Conservation (phyloP, 1,284 basidiomycete genomes). For the Cerrena zonata region DNA sequence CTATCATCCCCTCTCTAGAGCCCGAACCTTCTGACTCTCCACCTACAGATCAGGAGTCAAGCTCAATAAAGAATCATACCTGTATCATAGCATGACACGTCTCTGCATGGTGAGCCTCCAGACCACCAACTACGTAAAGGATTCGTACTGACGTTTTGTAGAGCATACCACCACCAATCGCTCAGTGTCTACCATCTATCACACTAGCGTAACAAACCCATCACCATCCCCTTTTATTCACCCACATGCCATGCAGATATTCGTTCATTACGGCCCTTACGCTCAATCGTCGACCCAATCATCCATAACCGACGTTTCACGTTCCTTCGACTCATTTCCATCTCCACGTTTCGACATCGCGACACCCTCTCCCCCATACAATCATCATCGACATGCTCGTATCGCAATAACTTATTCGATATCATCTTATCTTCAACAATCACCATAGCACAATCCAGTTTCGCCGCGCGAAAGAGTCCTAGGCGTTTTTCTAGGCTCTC, state of each 20-base stretch:
- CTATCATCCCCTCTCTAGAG: constrained; percentile 16
- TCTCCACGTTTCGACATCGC: no score
- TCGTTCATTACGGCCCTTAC: no score
- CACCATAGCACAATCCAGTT: neutral
- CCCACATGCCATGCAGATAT: no score
- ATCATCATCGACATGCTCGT: neutral
- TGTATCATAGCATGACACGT: neutral
- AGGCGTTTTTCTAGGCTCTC: no score
- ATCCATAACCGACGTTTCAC: neutral
- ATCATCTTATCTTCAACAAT: neutral
- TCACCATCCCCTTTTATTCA: no score
- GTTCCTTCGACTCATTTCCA: neutral
- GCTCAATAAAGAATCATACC: neutral
- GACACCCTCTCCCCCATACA: no score
- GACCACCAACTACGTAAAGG: no score
- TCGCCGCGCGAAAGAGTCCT: neutral
- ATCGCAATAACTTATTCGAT: neutral
- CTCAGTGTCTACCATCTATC: no score
- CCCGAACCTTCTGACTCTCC: constrained; percentile 10
- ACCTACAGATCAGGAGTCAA: constrained; percentile 13
- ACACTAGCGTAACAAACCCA: no score
- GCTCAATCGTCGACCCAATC: neutral
- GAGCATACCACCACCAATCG: no score
- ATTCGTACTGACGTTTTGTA: no score
- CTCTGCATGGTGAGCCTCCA: no score